Evolutionary conservation across 805 yeast genomes (phyloP).

Genomic region (Metschnikowia kofuensis): DNA sequence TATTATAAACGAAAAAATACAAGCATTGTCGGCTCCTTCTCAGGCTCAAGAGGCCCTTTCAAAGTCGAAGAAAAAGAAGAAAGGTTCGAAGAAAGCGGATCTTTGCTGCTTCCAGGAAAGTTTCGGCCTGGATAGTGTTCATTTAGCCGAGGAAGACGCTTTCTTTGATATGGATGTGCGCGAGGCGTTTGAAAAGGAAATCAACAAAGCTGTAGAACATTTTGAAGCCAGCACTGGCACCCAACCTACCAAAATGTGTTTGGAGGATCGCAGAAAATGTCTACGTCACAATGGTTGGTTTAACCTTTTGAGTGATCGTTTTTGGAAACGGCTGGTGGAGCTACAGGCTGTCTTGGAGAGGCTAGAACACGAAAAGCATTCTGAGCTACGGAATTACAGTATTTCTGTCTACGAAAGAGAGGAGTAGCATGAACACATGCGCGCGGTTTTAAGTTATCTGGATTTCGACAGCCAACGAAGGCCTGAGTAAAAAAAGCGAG

Average conservation of each 20-base stretch:
- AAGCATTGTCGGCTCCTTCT: constrained; percentile 16
- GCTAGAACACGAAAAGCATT: constrained; percentile 25
- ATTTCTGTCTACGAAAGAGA: constrained; percentile 26
- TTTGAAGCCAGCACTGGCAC: constrained; percentile 11
- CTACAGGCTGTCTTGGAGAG: constrained; percentile 32
- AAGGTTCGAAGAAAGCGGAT: constrained; percentile 39
- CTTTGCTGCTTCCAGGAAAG: constrained; percentile 51
- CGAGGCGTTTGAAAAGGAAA: constrained; percentile 15
- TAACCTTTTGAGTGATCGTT: constrained; percentile 33
- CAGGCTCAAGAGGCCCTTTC: constrained; percentile 13
- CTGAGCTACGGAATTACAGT: constrained; percentile 34
- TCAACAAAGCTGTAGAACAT: constrained; percentile 15
- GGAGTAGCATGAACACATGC: background rate
- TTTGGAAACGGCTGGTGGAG: constrained; percentile 28
- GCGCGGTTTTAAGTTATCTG: too few species aligned
- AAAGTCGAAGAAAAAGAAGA: constrained; percentile 17
- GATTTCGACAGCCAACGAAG: background rate
- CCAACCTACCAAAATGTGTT: constrained; percentile 32
- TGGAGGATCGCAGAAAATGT: constrained; percentile 56
- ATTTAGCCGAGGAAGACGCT: background rate
- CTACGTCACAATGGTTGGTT: constrained; percentile 53
- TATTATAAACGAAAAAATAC: constrained; percentile 32
- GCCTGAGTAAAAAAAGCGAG: background rate
- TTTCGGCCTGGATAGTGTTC: constrained; percentile 13
- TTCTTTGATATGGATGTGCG: constrained; percentile 2